Percentiles rank a stretch among this genome's conserved stretches.
These are phyloP conservation scores for Calendula officinalis DNA, from an alignment of 129 eudicot genomes.

Conservation along the genomic window DNA sequence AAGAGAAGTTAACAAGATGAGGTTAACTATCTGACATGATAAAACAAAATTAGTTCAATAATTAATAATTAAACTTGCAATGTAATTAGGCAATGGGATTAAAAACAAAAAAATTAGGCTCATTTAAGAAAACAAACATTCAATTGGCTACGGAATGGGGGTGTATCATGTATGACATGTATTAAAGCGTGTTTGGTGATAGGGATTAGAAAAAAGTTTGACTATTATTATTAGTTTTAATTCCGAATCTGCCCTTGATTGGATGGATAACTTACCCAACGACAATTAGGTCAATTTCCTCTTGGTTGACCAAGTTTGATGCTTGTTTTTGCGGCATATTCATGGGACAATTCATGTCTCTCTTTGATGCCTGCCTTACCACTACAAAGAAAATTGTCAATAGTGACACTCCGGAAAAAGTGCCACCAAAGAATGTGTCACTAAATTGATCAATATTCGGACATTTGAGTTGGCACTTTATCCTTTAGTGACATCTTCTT, in stretches of 20 bases:
- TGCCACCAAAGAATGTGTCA: too few species aligned
- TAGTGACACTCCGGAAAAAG: too few species aligned
- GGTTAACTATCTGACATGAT: too few species aligned
- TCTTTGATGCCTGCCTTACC: background rate
- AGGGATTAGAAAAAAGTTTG: slow-evolving; percentile 8
- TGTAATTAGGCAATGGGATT: too few species aligned
- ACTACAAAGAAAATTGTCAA: too few species aligned
- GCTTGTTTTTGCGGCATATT: background rate
- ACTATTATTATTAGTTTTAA: background rate
- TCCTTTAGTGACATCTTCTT: background rate
- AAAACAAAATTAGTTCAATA: too few species aligned
- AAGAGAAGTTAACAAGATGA: too few species aligned
- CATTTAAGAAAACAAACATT: background rate
- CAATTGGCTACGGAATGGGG: slow-evolving; percentile 12
- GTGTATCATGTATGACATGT: slow-evolving; percentile 3
- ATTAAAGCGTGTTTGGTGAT: slow-evolving; percentile 32
- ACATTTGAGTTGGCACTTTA: background rate
- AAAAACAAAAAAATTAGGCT: background rate
- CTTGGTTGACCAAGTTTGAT: slow-evolving; percentile 21
- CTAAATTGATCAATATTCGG: background rate
- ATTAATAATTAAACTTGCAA: too few species aligned
- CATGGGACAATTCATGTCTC: slow-evolving; percentile 5
- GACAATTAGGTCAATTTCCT: slow-evolving; percentile 24
- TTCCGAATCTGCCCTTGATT: slow-evolving; percentile 22
- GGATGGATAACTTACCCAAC: slow-evolving; percentile 28